Evolutionary conservation across 2,329 filamentous ascomycete species (phyloP).

Genomic region (Thermoascus crustaceus): DNA sequence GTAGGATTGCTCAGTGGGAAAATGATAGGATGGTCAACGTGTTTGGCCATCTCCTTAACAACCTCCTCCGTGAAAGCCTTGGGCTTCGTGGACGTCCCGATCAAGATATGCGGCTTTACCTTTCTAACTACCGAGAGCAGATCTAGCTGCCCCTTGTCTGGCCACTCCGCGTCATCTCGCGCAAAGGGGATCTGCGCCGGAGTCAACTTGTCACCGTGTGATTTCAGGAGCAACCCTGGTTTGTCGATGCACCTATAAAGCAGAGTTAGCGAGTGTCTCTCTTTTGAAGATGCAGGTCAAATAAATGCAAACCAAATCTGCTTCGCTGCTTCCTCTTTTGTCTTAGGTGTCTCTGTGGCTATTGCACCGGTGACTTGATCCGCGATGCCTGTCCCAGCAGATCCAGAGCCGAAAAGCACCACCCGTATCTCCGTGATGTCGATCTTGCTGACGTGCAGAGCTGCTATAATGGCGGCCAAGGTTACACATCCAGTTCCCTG

Average conservation of each 20-base stretch:
- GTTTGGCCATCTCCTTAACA: conserved; percentile 65
- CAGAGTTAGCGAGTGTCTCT: conserved; percentile 1
- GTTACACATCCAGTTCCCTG: conserved; percentile 86
- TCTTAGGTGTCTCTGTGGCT: conserved; percentile 56
- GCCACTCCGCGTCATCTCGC: conserved; percentile 57
- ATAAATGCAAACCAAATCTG: conserved; percentile 60
- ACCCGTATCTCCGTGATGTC: conserved; percentile 62
- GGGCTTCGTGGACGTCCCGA: conserved; percentile 75
- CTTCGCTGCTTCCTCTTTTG: conserved; percentile 63
- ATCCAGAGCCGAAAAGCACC: conserved; percentile 71
- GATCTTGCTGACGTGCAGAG: conserved; percentile 58
- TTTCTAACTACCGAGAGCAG: conserved; percentile 60
- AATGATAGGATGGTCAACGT: conserved; percentile 65
- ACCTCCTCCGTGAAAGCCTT: conserved; percentile 67
- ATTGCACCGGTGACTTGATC: conserved; percentile 79
- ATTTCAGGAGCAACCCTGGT: conserved; percentile 62
- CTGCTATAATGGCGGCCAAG: conserved; percentile 71
- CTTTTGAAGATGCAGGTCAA: not conserved
- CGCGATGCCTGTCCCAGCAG: conserved; percentile 76
- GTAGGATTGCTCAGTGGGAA: conserved; percentile 84
- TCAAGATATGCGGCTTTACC: conserved; percentile 70
- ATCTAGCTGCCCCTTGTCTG: conserved; percentile 44
- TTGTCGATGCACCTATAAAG: conserved; percentile 66
- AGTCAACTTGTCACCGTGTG: conserved; percentile 53
- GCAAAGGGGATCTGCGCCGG: conserved; percentile 60